These are phyloP conservation scores for Cryptococcus sp. DNA, from an alignment of 1,284 basidiomycete genomes.

Conservation along the genomic window DNA sequence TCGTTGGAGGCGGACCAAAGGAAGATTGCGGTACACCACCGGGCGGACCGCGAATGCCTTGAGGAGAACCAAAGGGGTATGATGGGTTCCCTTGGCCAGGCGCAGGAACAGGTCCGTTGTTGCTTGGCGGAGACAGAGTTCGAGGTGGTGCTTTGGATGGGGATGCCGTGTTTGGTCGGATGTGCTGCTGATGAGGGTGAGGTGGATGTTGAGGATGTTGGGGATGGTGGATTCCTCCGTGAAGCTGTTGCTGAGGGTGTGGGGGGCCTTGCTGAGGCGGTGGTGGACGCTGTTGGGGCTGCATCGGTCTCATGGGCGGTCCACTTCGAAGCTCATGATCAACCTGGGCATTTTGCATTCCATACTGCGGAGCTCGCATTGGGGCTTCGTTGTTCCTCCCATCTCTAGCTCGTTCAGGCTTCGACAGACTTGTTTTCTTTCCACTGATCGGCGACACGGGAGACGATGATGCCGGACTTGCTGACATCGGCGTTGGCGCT, in stretches of 20 bases:
- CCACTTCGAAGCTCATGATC: slow-evolving; percentile 65
- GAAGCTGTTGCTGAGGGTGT: slow-evolving; percentile 4
- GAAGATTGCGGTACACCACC: slow-evolving; percentile 36
- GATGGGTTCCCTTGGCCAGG: slow-evolving; percentile 1
- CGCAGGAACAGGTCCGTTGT: neutral
- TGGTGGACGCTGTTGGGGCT: slow-evolving; percentile 19
- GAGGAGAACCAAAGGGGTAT: neutral
- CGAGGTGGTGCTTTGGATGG: neutral
- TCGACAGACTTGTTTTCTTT: slow-evolving; percentile 45
- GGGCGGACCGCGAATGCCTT: slow-evolving; percentile 20
- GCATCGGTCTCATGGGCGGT: slow-evolving; percentile 15
- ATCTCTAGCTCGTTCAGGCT: slow-evolving; percentile 50
- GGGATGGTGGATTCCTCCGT: slow-evolving; percentile 3
- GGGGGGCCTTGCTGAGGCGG: slow-evolving; percentile 6
- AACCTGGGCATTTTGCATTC: slow-evolving; percentile 87
- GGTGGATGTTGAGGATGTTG: slow-evolving; percentile 9
- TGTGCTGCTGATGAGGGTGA: slow-evolving; percentile 7
- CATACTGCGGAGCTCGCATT: slow-evolving; percentile 84
- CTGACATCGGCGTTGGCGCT: slow-evolving; percentile 4
- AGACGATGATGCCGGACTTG: slow-evolving; percentile 3
- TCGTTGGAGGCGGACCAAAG: slow-evolving; percentile 34
- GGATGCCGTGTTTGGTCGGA: neutral
- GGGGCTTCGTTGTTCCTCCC: slow-evolving; percentile 76
- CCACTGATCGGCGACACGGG: neutral
- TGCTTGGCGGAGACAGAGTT: neutral